Base-by-base conservation (phyloP, 108 stramenopile species). In the Nitzschia sp. region DNA sequence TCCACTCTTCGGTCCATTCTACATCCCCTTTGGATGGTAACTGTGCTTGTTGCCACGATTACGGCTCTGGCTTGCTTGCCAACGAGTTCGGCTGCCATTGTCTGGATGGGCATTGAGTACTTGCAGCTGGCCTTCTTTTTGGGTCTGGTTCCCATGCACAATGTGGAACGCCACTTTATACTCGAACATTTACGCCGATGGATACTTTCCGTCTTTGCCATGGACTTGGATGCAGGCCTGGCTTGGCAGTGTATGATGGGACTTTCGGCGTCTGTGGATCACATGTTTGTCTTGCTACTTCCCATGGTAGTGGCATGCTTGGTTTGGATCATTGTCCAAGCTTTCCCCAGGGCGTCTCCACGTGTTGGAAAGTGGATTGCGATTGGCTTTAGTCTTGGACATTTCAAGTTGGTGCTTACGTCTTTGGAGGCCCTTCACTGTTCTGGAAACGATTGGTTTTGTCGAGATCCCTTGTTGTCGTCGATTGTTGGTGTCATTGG, bases 21-120 rank as follows among this genome's bases (percentile, higher is more conserved):
- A 21, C 57, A 59, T 60, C 73, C 59, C 18, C 26, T 66, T 27
- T 59, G 51, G 34, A 33, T 66, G 19, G 9, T 36, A 1, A n/a
- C 57, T 27, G 3, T 74, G 18, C 17, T 74, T 6, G 46, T 51
- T 24, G 31, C 36, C 11, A 19, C 55, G 9, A 36, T 74, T 21
- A 17, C 28, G 5, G 15, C 53, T 3, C 32, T 66, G 21, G 26
- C 46, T 23, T 51, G 6, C 25, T 3, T 66, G 24, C 33, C 64
- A 26, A 35, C 64, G 2, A 32, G 48, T 30, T 51, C 6, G 23
- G 42, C 32, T 18, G 27, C 57, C 25, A 57, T 35, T 31, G 58
- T 74, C 0, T 74, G 73, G 73, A 47, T 65, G 56, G 73, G 73
- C 2, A 18, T 74, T 1, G 73, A 74, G 48, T 74, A 60, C 48